Conservation (phyloP, 257 asterid genomes). For the Echium plantagineum region DNA sequence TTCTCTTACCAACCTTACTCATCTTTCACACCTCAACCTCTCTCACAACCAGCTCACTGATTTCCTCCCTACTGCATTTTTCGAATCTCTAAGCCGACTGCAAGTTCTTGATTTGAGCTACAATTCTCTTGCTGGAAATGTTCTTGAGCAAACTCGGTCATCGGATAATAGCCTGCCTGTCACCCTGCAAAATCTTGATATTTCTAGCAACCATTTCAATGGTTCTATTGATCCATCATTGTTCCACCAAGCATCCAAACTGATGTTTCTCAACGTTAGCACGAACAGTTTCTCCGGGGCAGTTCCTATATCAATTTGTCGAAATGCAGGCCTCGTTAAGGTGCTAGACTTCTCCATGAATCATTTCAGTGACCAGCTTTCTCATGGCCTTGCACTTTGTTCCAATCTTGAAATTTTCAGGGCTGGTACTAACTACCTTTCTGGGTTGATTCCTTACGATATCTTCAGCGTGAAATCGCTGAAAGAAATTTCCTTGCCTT, state of each 20-base stretch:
- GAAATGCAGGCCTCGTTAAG: conserved; percentile 7
- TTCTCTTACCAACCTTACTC: background rate
- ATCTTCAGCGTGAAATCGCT: conserved; percentile 16
- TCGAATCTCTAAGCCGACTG: background rate
- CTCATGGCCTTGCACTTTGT: conserved; percentile 17
- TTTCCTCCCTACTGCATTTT: background rate
- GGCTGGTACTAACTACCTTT: conserved; percentile 31
- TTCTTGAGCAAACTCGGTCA: background rate
- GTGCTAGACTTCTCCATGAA: conserved; percentile 34
- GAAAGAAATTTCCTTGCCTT: conserved; percentile 26
- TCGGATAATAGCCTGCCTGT: conserved; percentile 1
- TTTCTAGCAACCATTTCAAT: conserved; percentile 33
- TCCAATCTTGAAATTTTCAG: conserved; percentile 15
- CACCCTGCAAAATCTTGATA: conserved; percentile 11
- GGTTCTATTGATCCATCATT: conserved; percentile 15
- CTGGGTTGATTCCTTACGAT: conserved; percentile 27
- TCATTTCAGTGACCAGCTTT: conserved; percentile 17
- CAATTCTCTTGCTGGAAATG: background rate
- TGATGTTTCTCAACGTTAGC: conserved; percentile 29
- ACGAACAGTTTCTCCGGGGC: conserved; percentile 30
- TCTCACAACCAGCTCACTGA: background rate
- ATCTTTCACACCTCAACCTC: background rate
- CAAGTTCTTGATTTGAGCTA: conserved; percentile 3
- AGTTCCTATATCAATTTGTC: conserved; percentile 28
- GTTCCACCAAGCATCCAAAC: conserved; percentile 8